These are phyloP conservation scores for Boletus subparvulus DNA, from an alignment of 768 basidiomycete species.

Conservation along the genomic window DNA sequence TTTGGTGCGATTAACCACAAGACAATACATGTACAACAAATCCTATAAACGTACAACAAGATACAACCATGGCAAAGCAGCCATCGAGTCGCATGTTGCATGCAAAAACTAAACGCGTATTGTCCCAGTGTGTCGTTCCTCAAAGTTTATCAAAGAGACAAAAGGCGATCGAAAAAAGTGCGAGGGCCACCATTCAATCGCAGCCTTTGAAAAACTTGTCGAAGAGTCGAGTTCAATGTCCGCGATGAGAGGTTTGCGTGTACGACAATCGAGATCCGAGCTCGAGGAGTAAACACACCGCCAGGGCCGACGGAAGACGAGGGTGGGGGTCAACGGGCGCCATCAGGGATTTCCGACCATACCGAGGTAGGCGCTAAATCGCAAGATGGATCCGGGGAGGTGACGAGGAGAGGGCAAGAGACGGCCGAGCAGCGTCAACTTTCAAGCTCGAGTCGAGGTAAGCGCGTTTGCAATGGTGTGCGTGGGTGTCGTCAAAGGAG, in stretches of 20 bases:
- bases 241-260: neutral
- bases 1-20: too few relatives aligned
- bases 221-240: neutral
- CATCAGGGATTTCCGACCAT: conserved; percentile 9
- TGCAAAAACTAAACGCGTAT: too few relatives aligned
- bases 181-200: neutral
- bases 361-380: conserved; percentile 4
- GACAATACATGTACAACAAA: too few relatives aligned
- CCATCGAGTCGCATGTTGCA: too few relatives aligned
- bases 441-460: neutral
- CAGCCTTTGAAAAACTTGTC: neutral
- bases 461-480: neutral
- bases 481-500: neutral
- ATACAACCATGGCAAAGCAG: too few relatives aligned
- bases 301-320: neutral
- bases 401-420: neutral
- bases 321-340: neutral
- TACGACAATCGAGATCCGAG: neutral
- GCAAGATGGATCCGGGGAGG: conserved; percentile 1
- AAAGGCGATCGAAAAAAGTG: neutral
- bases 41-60: too few relatives aligned
- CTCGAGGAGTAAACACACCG: neutral
- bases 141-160: too few relatives aligned
- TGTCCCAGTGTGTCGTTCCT: too few relatives aligned
- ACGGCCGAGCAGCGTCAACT: neutral